These are phyloP conservation scores for Bremia lactucae DNA, from an alignment of 352 stramenopile genomes.

Conservation along the genomic window DNA sequence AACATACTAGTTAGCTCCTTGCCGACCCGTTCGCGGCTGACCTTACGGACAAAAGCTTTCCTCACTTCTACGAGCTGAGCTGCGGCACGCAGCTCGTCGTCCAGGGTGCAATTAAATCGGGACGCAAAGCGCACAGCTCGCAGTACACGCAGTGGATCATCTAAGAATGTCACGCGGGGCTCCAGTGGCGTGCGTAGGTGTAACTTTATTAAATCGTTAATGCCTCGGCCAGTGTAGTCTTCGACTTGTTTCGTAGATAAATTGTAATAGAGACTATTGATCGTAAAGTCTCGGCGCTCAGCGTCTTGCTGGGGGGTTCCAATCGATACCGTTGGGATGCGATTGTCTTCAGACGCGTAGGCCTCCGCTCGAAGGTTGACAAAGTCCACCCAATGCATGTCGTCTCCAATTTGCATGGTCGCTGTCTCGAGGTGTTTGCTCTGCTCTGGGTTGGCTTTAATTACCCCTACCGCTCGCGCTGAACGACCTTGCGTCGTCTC, in stretches of 20 bases:
- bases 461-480: slow-evolving; percentile 46
- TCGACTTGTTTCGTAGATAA: slow-evolving; percentile 89
- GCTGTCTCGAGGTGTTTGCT: slow-evolving; percentile 98
- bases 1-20: slow-evolving; percentile 68
- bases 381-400: slow-evolving; percentile 91
- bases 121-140: slow-evolving; percentile 93
- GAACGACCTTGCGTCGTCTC: slow-evolving; percentile 42
- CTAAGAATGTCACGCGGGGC: slow-evolving; percentile 90
- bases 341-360: slow-evolving; percentile 80
- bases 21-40: slow-evolving; percentile 68
- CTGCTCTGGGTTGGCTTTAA: slow-evolving; percentile 86
- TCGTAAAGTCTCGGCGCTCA: slow-evolving; percentile 93
- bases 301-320: slow-evolving; percentile 84
- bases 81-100: slow-evolving; percentile 70
- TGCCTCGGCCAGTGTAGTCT: slow-evolving; percentile 88
- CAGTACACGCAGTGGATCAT: slow-evolving; percentile 95
- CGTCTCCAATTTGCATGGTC: slow-evolving; percentile 90
- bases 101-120: slow-evolving; percentile 89
- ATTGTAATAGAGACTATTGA: slow-evolving; percentile 99
- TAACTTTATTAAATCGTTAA: slow-evolving; percentile 86
- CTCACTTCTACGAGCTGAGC: slow-evolving; percentile 40
- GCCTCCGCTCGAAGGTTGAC: slow-evolving; percentile 95
- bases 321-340: slow-evolving; percentile 56
- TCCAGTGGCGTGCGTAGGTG: slow-evolving; percentile 92
- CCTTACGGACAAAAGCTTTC: slow-evolving; percentile 57